Evolutionary conservation across 805 yeast species (phyloP).

Genomic region (Ogataea philodendri): DNA sequence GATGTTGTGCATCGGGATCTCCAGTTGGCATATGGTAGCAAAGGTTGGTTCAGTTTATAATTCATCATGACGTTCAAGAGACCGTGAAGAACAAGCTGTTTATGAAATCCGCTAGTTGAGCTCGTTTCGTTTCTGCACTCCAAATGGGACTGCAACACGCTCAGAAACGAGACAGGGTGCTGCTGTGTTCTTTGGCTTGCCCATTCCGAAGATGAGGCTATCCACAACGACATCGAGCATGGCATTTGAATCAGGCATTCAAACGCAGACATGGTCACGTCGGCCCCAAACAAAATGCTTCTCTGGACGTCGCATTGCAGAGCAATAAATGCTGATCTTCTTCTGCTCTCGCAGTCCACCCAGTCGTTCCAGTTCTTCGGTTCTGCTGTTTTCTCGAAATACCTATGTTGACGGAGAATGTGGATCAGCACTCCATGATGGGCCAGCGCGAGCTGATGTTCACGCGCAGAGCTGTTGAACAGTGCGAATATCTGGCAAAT

Average conservation of each 20-base stretch:
- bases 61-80: conserved; percentile 16
- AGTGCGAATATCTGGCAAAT: conserved; percentile 15
- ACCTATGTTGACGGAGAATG: conserved; percentile 12
- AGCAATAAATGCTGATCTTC: conserved; percentile 14
- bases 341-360: conserved; percentile 14
- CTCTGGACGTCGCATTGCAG: conserved; percentile 17
- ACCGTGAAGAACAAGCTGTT: conserved; percentile 16
- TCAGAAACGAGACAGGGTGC: conserved; percentile 8
- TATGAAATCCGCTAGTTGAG: conserved; percentile 5
- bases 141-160: conserved; percentile 8
- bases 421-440: conserved; percentile 14
- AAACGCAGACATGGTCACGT: conserved; percentile 12
- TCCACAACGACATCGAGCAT: conserved; percentile 15
- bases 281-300: conserved; percentile 15
- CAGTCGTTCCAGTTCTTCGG: conserved; percentile 12
- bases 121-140: conserved; percentile 5
- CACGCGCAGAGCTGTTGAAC: conserved; percentile 8
- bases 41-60: conserved; percentile 7
- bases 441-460: conserved; percentile 13
- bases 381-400: conserved; percentile 2
- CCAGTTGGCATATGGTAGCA: conserved; percentile 14
- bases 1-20: conserved; percentile 9
- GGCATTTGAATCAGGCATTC: conserved; percentile 16
- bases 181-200: conserved; percentile 4
- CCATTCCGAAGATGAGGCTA: conserved; percentile 7